Evolutionary conservation across 306 rosid genomes (phyloP), one percentile per base, ranked within the genome.

Genomic region (Alnus rubra): DNA sequence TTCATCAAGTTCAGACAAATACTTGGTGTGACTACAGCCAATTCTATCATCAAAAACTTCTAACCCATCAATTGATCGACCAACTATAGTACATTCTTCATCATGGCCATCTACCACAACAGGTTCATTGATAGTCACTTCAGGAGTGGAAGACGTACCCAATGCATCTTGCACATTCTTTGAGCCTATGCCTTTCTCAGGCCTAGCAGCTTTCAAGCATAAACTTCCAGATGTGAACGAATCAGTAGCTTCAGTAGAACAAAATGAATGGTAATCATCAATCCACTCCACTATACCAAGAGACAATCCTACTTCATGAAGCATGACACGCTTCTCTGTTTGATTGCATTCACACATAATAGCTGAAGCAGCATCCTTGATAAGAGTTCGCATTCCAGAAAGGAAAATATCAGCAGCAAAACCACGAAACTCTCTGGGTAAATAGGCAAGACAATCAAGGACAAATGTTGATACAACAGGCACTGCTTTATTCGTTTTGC

Each of bases 221-320:
- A 84, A 82, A 83, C 23, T 78, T 65, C 12, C 85, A 86, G 79
- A 64, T 60, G 44, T 37, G 68, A 49, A 77, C 53, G 72, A 45
- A 60, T 81, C 87, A 73, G 80, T 52, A 80, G 60, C 50, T 28
- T 77, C 77, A 23, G 48, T 65, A 63, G 89, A 88, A 76, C 82
- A 83, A 74, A 92, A 82, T 73, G 85, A 80, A 81, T 79, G 77
- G 84, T 87, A 86, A 83, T 94, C 97, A 80, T 84, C 76, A 62
- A 89, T 89, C 98, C 98, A 94, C 84, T 91, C 97, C 7, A 83
- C 74, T 72, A 94, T 79, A 75, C 98, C 97, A 58, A 85, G 88
- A 75, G 91, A 87, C 51, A 92, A 78, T 64, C 98, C 98, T 67
- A 92, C 84, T 81, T 89, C 97, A 80, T 94, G 98, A 85, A 94